These are phyloP conservation scores for Kappamyces sp. DNA, from an alignment of 192 early-diverging fungal genomes.

Conservation along the genomic window DNA sequence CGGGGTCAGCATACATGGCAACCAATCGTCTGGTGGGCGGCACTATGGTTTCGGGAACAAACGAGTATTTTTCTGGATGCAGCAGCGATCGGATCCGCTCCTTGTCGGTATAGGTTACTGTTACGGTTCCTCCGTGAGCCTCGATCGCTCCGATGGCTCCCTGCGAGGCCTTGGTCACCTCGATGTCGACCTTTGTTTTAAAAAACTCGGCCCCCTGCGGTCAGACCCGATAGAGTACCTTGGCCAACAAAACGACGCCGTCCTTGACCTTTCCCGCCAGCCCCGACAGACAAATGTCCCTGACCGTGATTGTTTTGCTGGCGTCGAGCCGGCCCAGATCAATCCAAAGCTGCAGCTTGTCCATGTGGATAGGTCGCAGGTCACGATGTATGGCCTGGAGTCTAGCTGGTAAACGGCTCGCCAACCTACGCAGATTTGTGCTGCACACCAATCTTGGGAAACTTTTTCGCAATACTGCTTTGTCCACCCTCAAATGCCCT, in stretches of 20 bases:
- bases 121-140: slow-evolving; percentile 70
- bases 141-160: slow-evolving; percentile 78
- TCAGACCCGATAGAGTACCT: slow-evolving; percentile 1
- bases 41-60: slow-evolving; percentile 37
- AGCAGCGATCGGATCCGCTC: slow-evolving; percentile 67
- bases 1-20: slow-evolving; percentile 60
- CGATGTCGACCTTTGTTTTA: slow-evolving; percentile 70
- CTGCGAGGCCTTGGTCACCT: slow-evolving; percentile 74
- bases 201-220: slow-evolving; percentile 71
- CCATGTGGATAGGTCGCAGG: slow-evolving; percentile 51
- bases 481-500: slow-evolving; percentile 93
- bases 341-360: slow-evolving; percentile 89
- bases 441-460: slow-evolving; percentile 79
- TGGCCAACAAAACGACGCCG: slow-evolving; percentile 71
- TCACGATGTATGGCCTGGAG: slow-evolving; percentile 12
- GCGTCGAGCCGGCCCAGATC: slow-evolving; percentile 76
- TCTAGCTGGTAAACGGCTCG: too few relatives aligned
- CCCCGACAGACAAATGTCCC: slow-evolving; percentile 56
- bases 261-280: slow-evolving; percentile 72
- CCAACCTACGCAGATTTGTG: slow-evolving; percentile 2
- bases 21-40: slow-evolving; percentile 16
- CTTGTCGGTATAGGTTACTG: slow-evolving; percentile 73
- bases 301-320: slow-evolving; percentile 73
- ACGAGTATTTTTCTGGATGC: slow-evolving; percentile 73
- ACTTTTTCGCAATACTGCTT: slow-evolving; percentile 69